Evolutionary conservation across 2,329 filamentous ascomycete species (phyloP), one percentile per base, ranked within the genome.

Genomic region (Fonsecaea nubica): DNA sequence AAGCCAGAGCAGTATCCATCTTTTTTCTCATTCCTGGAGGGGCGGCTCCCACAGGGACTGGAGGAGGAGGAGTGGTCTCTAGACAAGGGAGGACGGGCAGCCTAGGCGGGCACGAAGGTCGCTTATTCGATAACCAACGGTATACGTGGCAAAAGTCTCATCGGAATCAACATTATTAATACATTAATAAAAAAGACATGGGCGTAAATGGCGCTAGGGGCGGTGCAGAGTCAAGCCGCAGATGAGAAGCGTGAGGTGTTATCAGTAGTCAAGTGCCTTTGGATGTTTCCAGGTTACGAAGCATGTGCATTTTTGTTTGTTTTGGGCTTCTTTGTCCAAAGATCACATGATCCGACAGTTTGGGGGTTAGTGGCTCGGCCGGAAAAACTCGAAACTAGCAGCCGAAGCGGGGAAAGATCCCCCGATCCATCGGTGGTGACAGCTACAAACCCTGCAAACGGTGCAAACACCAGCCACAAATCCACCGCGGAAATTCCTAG

Each of bases 161-260:
- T 35, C 42, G n/a, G 35, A 53, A 40, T 54, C 38, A 45, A 25
- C 62, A 64, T 64, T 64, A 58, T 38, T 58, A 64, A 64, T 64
- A 33, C 48, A 55, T 50, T 32, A 48, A 21, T 15, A 52, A 58
- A 35, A 52, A 42, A 18, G 25, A 25, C 25, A 25, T 25, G 25
- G 32, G 61, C 61, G 53, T 40, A 35, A 58, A 57, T 12, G 32
- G 12, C 25, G 3, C 18, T 30, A 33, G 30, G 33, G 32, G 25
- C 30, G 32, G 38, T 30, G 12, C 36, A 30, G 53, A 61, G 21
- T 38, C 13, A 58, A 18, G 56, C 18, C 45, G 36, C 21, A 25
- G 38, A 21, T 18, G 56, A 40, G 30, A 13, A 35, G 13, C 21
- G 9, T 15, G 50, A 54, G 50, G 2, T 55, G 52, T 33, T 36